These are phyloP conservation scores for Balamuthia mandrillaris DNA, from an alignment of 208 protist species.

Conservation along the genomic window DNA sequence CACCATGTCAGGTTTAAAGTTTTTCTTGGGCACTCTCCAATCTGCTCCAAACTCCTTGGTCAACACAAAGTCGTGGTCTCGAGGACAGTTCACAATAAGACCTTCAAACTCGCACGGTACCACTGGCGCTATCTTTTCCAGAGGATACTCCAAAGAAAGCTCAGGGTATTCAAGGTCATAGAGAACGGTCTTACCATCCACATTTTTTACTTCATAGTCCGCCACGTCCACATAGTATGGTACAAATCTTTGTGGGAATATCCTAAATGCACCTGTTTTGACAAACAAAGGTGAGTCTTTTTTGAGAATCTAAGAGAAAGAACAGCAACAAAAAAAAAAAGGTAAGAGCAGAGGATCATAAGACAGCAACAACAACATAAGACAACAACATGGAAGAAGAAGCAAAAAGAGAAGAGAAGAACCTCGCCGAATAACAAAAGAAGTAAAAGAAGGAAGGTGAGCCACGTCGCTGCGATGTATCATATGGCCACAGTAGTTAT, in stretches of 20 bases:
- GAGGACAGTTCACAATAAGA: neutral
- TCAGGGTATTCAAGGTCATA: neutral
- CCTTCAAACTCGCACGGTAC: neutral
- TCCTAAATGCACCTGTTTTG: neutral
- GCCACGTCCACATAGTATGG: slow-evolving; percentile 2
- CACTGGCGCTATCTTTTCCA: neutral
- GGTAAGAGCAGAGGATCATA: too few species aligned
- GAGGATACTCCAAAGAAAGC: neutral
- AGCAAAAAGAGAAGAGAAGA: neutral
- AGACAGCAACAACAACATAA: neutral
- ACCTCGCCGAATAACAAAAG: neutral
- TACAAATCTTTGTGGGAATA: neutral
- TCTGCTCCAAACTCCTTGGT: neutral
- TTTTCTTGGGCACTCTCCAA: neutral
- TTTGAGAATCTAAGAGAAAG: too few species aligned
- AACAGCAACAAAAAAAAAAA: too few species aligned
- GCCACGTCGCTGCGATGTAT: neutral
- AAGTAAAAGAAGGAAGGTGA: neutral
- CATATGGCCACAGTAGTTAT: neutral
- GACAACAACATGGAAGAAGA: neutral
- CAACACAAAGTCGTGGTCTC: neutral
- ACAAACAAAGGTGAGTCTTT: too few species aligned
- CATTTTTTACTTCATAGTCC: neutral
- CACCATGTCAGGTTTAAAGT: slow-evolving; percentile 1
- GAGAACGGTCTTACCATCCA: neutral